phyloP scores from a whole-genome alignment of 129 eudicot genomes.

The Helianthus tuberosus region DNA sequence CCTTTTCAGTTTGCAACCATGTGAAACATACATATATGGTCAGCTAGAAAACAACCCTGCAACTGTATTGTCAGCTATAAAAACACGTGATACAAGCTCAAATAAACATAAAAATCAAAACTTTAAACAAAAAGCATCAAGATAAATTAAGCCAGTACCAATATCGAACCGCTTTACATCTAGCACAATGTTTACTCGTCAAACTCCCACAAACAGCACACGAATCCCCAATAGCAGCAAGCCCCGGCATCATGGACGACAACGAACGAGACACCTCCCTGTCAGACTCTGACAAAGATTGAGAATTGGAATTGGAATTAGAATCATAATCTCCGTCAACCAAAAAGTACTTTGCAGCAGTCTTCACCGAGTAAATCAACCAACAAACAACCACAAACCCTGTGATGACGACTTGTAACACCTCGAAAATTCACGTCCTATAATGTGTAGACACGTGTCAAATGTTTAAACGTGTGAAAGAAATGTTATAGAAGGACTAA shows the following conservation, averaged over 20 bases:
- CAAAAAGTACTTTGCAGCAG: constrained; percentile 64
- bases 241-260: constrained; percentile 38
- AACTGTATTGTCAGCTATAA: too few relatives aligned
- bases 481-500: too few relatives aligned
- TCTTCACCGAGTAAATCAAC: constrained; percentile 52
- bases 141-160: too few relatives aligned
- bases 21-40: too few relatives aligned
- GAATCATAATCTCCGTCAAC: constrained; percentile 59
- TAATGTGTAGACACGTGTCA: too few relatives aligned
- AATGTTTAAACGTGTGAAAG: too few relatives aligned
- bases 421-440: too few relatives aligned
- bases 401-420: too few relatives aligned
- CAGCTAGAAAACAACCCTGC: too few relatives aligned
- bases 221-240: constrained; percentile 21
- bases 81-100: neutral
- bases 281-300: constrained; percentile 11
- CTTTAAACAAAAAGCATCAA: too few relatives aligned
- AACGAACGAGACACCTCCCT: neutral
- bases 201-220: constrained; percentile 70
- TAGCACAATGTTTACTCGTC: constrained; percentile 59
- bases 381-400: constrained; percentile 41
- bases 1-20: too few relatives aligned
- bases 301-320: constrained; percentile 44
- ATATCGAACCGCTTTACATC: constrained; percentile 70
- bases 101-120: neutral